These are phyloP conservation scores for Alternaria viburni DNA, from an alignment of 2,329 filamentous ascomycete species.

Conservation along the genomic window DNA sequence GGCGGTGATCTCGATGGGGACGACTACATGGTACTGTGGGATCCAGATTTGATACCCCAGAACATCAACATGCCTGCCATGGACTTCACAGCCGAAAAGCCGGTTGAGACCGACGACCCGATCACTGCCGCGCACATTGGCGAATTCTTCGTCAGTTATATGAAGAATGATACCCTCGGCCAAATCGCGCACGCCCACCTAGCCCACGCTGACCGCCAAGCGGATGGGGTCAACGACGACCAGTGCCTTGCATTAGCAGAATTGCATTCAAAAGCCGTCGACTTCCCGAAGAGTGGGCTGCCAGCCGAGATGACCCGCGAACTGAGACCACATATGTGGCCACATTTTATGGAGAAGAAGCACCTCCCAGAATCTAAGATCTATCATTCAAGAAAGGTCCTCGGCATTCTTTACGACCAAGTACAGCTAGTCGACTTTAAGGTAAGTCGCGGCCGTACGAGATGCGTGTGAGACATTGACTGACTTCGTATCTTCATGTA, in stretches of 20 bases:
- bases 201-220: constrained; percentile 71
- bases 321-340: constrained; percentile 70
- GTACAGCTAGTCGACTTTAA: constrained; percentile 72
- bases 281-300: constrained; percentile 89
- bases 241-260: constrained; percentile 75
- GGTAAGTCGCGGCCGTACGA: background rate
- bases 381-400: constrained; percentile 73
- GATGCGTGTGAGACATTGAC: background rate
- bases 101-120: constrained; percentile 62
- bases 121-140: constrained; percentile 77
- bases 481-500: background rate
- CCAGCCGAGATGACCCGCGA: constrained; percentile 70
- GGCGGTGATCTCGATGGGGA: constrained; percentile 96
- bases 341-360: constrained; percentile 86
- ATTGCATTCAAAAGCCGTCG: constrained; percentile 89
- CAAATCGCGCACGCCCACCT: constrained; percentile 84
- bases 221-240: constrained; percentile 68
- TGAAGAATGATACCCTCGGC: constrained; percentile 86
- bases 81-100: constrained; percentile 70
- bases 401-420: constrained; percentile 83
- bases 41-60: constrained; percentile 67
- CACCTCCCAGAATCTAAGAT: constrained; percentile 52
- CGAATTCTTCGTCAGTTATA: constrained; percentile 87
- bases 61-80: constrained; percentile 78
- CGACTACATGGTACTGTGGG: constrained; percentile 95